Base-by-base conservation (phyloP, 1,284 basidiomycete genomes). In the Mrakiaceae sp. region DNA sequence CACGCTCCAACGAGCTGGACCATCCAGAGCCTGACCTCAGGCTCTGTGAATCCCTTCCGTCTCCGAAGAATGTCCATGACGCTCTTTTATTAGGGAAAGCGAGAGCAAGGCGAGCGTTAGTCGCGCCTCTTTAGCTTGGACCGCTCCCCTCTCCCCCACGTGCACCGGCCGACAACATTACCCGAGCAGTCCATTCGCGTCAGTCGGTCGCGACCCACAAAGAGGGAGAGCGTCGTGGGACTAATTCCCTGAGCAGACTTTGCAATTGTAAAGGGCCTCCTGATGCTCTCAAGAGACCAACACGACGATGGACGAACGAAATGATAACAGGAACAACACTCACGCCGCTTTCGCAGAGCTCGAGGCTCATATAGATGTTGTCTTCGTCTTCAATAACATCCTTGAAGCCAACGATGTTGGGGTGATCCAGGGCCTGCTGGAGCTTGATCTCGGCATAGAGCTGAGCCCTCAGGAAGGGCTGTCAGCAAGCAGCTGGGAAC, bases 371-470 rank as follows among this genome's bases (percentile, higher is more conserved):
- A 78, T 98, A 98, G 40, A 98, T 94, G 75, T 98, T 94, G 61
- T 90, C 86, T 8, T 86, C 82, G 73, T 97, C 95, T 77, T 98
- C 94, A 73, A 98, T 98, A 75, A 92, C 95, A 70, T 97, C 92
- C 65, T 88, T 82, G 74, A 98, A 98, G 16, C 80, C 79, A 67
- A 98, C 93, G 67, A 98, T 89, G 76, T 98, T 93, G 40, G 92
- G 89, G 72, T 98, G 95, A 49, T 85, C 78, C 63, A 98, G 83
- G 27, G 91, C 87, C 67, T 87, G 85, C 77, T 98, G 95, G 64
- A 98, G 93, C 81, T 96, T 97, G 75, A 98, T 98, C 81, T 98
- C 95, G 67, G 94, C 94, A 72, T 95, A 97, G 67, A 98, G 84
- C 93, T 88, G 66, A 16, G 46, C 11, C 27, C 0, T 40, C 16